These are phyloP conservation scores for Candolleomyces aberdarensis DNA, from an alignment of 768 basidiomycete species.

Conservation along the genomic window DNA sequence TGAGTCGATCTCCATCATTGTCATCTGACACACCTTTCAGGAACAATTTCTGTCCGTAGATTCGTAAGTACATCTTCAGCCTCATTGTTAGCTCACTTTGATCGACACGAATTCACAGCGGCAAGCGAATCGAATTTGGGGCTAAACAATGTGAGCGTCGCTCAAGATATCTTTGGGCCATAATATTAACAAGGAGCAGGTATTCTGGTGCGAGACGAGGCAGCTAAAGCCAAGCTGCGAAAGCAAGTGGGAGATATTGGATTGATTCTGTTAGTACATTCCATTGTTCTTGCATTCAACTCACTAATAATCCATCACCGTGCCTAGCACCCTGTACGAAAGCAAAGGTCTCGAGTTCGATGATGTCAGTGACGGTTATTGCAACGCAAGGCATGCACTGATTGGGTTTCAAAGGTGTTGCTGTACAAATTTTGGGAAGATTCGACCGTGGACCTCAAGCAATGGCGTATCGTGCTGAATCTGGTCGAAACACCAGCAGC, in stretches of 20 bases:
- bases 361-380: slow-evolving; percentile 35
- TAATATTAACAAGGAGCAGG: slow-evolving; percentile 34
- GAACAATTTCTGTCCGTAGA: slow-evolving; percentile 55
- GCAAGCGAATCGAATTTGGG: slow-evolving; percentile 53
- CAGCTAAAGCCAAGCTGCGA: slow-evolving; percentile 43
- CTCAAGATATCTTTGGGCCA: neutral
- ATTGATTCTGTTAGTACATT: slow-evolving; percentile 49
- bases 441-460: slow-evolving; percentile 44
- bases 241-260: slow-evolving; percentile 56
- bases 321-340: slow-evolving; percentile 50
- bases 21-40: slow-evolving; percentile 6
- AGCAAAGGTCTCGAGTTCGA: slow-evolving; percentile 69
- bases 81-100: neutral
- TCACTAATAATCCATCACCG: neutral
- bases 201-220: slow-evolving; percentile 65
- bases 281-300: neutral
- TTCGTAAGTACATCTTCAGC: slow-evolving; percentile 13
- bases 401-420: slow-evolving; percentile 47
- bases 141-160: slow-evolving; percentile 55
- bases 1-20: neutral
- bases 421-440: slow-evolving; percentile 75
- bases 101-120: slow-evolving; percentile 25
- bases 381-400: neutral
- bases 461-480: slow-evolving; percentile 61
- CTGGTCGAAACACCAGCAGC: slow-evolving; percentile 18